Percentiles rank a stretch among this genome's conserved stretches.
These are phyloP conservation scores for Teunomyces kruisii DNA, from an alignment of 805 yeast species.

Conservation along the genomic window DNA sequence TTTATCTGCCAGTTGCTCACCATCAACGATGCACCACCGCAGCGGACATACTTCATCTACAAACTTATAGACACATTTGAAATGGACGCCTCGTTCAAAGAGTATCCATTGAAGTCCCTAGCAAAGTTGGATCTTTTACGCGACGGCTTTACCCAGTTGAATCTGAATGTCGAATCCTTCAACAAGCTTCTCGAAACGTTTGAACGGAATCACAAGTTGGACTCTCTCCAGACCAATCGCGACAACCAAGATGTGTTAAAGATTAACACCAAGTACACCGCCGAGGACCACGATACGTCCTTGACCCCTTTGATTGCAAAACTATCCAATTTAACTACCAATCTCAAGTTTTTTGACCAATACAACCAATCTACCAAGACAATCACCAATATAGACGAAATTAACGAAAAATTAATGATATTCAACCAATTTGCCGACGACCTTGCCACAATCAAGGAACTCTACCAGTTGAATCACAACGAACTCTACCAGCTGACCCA, in stretches of 20 bases:
- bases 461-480: conserved; percentile 27
- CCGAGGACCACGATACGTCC: not conserved
- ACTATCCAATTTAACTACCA: conserved; percentile 31
- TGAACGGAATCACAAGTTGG: conserved; percentile 9
- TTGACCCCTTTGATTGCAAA: conserved; percentile 25
- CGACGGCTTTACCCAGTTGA: conserved; percentile 23
- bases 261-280: not conserved
- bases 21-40: conserved; percentile 26
- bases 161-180: conserved; percentile 20
- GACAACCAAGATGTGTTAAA: conserved; percentile 19
- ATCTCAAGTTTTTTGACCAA: conserved; percentile 37
- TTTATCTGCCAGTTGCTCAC: conserved; percentile 40
- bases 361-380: conserved; percentile 32
- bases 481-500: conserved; percentile 13
- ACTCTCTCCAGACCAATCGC: not conserved
- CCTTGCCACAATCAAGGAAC: conserved; percentile 23
- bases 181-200: conserved; percentile 27
- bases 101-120: conserved; percentile 7
- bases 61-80: conserved; percentile 24
- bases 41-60: conserved; percentile 29
- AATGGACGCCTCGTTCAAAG: conserved; percentile 1
- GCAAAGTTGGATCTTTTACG: conserved; percentile 19
- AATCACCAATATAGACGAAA: conserved; percentile 28
- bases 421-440: conserved; percentile 37
- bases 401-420: conserved; percentile 36